Conservation (phyloP, 75 land plant species). For the Cryptomeria japonica region DNA sequence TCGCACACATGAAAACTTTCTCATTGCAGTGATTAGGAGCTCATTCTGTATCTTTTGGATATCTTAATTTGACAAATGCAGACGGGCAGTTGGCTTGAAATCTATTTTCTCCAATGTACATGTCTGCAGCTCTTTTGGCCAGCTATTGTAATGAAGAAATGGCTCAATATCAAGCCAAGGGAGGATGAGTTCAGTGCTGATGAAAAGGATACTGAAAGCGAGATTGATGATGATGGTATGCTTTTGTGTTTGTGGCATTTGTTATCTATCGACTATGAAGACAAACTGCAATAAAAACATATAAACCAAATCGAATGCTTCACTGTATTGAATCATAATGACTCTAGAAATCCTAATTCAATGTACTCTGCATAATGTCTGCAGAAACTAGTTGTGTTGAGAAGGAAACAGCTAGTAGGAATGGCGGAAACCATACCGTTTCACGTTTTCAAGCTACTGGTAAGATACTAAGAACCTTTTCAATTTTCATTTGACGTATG, state of each 20-base stretch:
- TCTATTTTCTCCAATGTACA: constrained; percentile 48
- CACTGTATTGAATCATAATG: constrained; percentile 1
- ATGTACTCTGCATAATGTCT: constrained; percentile 19
- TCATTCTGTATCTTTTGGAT: background rate
- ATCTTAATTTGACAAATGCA: constrained; percentile 29
- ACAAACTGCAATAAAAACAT: background rate
- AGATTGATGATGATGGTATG: constrained; percentile 68
- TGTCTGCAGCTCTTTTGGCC: constrained; percentile 81
- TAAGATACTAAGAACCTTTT: background rate
- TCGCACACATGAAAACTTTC: background rate
- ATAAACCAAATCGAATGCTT: background rate
- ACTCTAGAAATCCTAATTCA: constrained; percentile 17
- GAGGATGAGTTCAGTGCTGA: constrained; percentile 81
- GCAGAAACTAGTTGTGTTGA: constrained; percentile 16
- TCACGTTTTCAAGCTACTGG: constrained; percentile 11
- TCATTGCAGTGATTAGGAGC: background rate
- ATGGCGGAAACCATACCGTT: background rate
- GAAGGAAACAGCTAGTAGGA: constrained; percentile 12
- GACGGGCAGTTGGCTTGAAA: constrained; percentile 46
- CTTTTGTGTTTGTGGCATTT: background rate
- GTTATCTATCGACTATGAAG: background rate
- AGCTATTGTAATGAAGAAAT: constrained; percentile 83
- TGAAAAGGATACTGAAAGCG: constrained; percentile 65
- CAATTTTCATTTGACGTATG: background rate
- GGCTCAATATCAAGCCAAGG: constrained; percentile 77